Evolutionary conservation across 768 basidiomycete species (phyloP).

Genomic region (Suillus bovinus): DNA sequence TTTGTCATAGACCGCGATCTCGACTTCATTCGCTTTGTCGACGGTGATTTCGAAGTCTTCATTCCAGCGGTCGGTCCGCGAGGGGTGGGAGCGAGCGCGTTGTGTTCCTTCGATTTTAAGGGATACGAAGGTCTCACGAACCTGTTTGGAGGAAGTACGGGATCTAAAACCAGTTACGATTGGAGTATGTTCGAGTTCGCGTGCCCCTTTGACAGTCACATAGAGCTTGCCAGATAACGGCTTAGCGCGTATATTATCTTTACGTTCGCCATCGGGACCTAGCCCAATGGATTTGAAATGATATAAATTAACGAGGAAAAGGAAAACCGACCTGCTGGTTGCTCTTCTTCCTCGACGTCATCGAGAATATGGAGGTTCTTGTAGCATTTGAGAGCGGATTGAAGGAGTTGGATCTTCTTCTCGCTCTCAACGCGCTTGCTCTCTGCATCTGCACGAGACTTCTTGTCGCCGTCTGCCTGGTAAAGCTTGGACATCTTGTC

Average conservation of each 20-base stretch:
- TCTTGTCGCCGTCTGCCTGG: slow-evolving; percentile 96
- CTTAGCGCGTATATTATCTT: slow-evolving; percentile 91
- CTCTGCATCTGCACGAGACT: slow-evolving; percentile 89
- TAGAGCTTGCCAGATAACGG: slow-evolving; percentile 91
- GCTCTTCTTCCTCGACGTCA: slow-evolving; percentile 81
- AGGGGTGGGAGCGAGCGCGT: slow-evolving; percentile 87
- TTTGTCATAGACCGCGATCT: slow-evolving; percentile 94
- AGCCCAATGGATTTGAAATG: slow-evolving; percentile 30
- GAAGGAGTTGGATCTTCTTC: slow-evolving; percentile 92
- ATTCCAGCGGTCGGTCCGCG: slow-evolving; percentile 95
- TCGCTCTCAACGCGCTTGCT: slow-evolving; percentile 94
- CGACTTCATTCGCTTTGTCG: slow-evolving; percentile 98
- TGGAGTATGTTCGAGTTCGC: slow-evolving; percentile 94
- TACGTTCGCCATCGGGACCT: slow-evolving; percentile 79
- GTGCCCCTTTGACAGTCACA: slow-evolving; percentile 85
- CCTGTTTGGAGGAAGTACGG: slow-evolving; percentile 78
- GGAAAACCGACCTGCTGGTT: slow-evolving; percentile 48
- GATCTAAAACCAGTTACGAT: slow-evolving; percentile 56
- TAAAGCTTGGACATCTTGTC: slow-evolving; percentile 99
- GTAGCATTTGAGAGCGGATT: slow-evolving; percentile 91
- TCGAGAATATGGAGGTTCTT: slow-evolving; percentile 95
- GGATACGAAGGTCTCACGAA: slow-evolving; percentile 83
- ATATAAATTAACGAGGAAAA: slow-evolving; percentile 5
- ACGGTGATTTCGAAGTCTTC: slow-evolving; percentile 96
- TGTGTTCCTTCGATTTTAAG: slow-evolving; percentile 97